phyloP scores from a whole-genome alignment of 768 basidiomycete genomes.

The Panaeolus cyanescens region DNA sequence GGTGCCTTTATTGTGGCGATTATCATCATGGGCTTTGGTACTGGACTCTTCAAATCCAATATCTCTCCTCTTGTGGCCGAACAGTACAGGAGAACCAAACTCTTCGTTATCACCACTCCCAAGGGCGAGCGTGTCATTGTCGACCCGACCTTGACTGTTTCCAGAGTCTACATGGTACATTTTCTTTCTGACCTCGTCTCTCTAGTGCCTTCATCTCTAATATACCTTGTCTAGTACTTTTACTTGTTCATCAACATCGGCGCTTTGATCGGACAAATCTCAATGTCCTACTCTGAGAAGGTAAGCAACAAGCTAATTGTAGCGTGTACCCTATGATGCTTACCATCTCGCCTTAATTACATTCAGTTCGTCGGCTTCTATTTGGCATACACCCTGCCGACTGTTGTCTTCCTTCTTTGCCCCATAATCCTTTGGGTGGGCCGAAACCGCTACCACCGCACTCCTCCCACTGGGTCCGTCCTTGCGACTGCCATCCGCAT shows the following conservation, averaged over 20 bases:
- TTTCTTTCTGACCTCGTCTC: conserved; percentile 10
- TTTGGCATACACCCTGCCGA: conserved; percentile 69
- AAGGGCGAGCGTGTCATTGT: conserved; percentile 74
- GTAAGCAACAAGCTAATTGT: conserved; percentile 21
- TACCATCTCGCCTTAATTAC: background rate
- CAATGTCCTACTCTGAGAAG: conserved; percentile 68
- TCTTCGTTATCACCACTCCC: conserved; percentile 50
- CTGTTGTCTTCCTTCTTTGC: conserved; percentile 58
- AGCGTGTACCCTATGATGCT: background rate
- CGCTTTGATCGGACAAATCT: conserved; percentile 65
- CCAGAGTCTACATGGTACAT: conserved; percentile 73
- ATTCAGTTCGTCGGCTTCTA: conserved; percentile 63
- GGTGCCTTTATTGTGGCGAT: conserved; percentile 60
- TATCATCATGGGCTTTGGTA: conserved; percentile 60
- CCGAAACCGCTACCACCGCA: conserved; percentile 51
- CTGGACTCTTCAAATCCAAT: conserved; percentile 77
- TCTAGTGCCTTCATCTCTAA: conserved; percentile 2
- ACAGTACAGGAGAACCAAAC: conserved; percentile 60
- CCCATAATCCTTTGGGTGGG: conserved; percentile 61
- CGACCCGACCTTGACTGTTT: conserved; percentile 68
- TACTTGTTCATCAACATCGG: conserved; percentile 78
- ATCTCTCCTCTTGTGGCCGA: conserved; percentile 81
- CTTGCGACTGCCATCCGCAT: conserved; percentile 50
- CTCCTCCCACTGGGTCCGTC: conserved; percentile 70
- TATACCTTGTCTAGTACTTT: conserved; percentile 46